Evolutionary conservation across 2,329 filamentous ascomycete species (phyloP), one percentile per base, ranked within the genome.

Genomic region (Spiromastix sp.): DNA sequence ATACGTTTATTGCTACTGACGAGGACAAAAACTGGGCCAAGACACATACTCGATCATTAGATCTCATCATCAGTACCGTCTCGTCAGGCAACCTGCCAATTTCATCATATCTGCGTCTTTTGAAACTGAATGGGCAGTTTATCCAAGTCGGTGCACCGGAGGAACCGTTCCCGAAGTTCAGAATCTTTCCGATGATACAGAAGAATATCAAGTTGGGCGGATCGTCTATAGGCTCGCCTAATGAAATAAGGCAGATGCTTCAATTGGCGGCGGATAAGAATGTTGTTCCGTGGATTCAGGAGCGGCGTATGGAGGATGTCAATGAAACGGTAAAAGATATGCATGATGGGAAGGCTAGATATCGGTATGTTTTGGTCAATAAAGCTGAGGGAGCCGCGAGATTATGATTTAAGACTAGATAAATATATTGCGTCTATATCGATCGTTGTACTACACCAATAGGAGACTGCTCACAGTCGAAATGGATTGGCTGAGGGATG

Each of bases 101-200:
- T 16, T 53, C 59, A 33, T 59, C 71, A 30, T 84, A 83, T 55
- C 61, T 85, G 37, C 48, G 59, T 10, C 63, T 85, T 6, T 61
- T 84, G 21, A 65, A 69, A 39, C 57, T 66, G 11, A 67, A 73
- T 32, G 79, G 79, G 4, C 65, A 64, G 10, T 76, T 81, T 46
- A 68, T 81, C 38, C 75, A 81, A 55, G 67, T 85, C 32, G 79
- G 79, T 18, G 71, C 71, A 1, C 79, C 80, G 0, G 80, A 85
- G 48, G 68, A 70, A 38, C 54, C 56, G 11, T 41, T 64, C 20
- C 74, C 73, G 4, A 57, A 60, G 2, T 64, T 82, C 45, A 66
- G 61, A 44, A 72, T 71, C 5, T 76, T 72, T 46, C 60, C 68
- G 3, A 56, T 84, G 38, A 74, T 82, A 32, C 55, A 52, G 29